A percentile compares a stretch with the other conserved stretches of the same genome.
phyloP scores from a whole-genome alignment of 257 asterid species.

The Solanum chiquidenum region DNA sequence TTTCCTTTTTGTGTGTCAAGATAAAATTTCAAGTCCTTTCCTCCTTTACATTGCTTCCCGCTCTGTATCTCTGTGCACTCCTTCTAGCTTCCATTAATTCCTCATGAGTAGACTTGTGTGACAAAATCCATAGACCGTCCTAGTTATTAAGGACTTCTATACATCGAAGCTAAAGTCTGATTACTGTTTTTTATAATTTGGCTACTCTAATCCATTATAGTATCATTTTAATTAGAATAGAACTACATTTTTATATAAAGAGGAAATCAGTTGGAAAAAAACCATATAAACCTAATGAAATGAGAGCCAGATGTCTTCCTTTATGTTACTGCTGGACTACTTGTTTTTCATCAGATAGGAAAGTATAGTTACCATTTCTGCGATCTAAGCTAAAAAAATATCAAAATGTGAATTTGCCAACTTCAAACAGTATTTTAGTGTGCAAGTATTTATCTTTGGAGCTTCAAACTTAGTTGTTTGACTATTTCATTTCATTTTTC shows the following conservation, averaged over 20 bases:
- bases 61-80: background rate
- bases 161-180: background rate
- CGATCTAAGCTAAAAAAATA: background rate
- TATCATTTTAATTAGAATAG: background rate
- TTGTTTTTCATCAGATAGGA: background rate
- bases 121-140: background rate
- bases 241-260: background rate
- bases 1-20: background rate
- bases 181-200: background rate
- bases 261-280: background rate
- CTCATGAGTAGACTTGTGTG: background rate
- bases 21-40: background rate
- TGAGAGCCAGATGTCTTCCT: background rate
- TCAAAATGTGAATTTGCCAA: background rate
- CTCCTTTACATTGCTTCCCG: background rate
- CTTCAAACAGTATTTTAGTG: background rate
- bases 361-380: background rate
- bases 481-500: background rate
- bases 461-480: background rate
- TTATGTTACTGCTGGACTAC: background rate
- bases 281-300: background rate
- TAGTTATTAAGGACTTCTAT: background rate
- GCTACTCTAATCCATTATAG: background rate
- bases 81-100: background rate
- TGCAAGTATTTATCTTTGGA: background rate